phyloP scores from a whole-genome alignment of 1,284 basidiomycete species.

The Inonotus obliquus region DNA sequence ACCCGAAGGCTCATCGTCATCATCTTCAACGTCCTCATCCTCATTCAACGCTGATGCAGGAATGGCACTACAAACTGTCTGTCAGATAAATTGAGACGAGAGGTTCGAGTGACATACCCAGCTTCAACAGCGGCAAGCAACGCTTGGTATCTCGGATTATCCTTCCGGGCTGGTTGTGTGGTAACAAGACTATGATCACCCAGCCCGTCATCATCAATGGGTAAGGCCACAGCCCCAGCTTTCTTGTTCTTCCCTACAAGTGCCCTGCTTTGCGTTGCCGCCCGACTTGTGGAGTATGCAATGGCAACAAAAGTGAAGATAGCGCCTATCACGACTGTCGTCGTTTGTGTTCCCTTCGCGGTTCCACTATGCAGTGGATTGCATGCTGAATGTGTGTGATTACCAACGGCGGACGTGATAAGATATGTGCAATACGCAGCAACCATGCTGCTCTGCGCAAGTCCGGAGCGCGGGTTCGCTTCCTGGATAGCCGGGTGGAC shows the following conservation, averaged over 20 bases:
- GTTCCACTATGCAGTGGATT: constrained; percentile 75
- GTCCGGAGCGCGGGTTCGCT: constrained; percentile 88
- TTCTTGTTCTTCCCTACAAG: constrained; percentile 74
- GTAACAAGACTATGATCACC: constrained; percentile 65
- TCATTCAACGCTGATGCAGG: constrained; percentile 91
- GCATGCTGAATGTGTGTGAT: constrained; percentile 83
- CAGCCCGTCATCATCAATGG: constrained; percentile 45
- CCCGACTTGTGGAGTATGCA: constrained; percentile 94
- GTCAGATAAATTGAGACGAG: background rate
- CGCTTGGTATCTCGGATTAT: constrained; percentile 91
- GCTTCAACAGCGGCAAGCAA: constrained; percentile 94
- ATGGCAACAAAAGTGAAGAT: constrained; percentile 97
- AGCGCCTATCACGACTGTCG: constrained; percentile 87
- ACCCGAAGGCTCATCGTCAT: constrained; percentile 61
- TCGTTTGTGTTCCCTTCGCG: constrained; percentile 72
- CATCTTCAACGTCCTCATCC: constrained; percentile 66
- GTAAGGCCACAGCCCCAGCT: constrained; percentile 57
- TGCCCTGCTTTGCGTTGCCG: constrained; percentile 92
- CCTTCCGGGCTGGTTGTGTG: constrained; percentile 82
- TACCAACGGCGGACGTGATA: constrained; percentile 90
- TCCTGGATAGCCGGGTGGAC: constrained; percentile 89
- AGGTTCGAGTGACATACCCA: constrained; percentile 47
- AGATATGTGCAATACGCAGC: constrained; percentile 97
- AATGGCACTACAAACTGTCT: constrained; percentile 60
- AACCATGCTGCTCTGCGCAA: constrained; percentile 96